phyloP scores from a whole-genome alignment of 805 yeast species.

The Suhomyces pyralidae region DNA sequence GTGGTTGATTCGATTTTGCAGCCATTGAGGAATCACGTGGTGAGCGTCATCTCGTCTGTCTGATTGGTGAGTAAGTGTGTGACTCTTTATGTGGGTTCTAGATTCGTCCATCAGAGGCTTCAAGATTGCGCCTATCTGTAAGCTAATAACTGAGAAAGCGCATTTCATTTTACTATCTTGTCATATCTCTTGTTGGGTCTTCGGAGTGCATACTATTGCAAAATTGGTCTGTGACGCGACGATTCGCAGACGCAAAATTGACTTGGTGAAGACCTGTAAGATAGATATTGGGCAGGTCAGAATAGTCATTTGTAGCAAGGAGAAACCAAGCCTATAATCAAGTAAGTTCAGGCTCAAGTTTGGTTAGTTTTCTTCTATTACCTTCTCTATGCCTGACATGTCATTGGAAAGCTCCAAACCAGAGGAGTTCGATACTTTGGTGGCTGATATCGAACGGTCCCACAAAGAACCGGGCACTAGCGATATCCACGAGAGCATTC shows the following conservation, averaged over 20 bases:
- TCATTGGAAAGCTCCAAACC: conserved; percentile 10
- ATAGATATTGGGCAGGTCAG: background rate
- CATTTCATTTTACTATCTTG: no score
- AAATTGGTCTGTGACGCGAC: conserved; percentile 1
- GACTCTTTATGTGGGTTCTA: no score
- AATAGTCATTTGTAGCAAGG: background rate
- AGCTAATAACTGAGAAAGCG: no score
- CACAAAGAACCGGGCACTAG: conserved; percentile 26
- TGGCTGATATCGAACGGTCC: conserved; percentile 21
- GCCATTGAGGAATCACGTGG: background rate
- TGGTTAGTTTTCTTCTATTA: background rate
- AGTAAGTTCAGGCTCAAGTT: background rate
- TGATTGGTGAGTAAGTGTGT: no score
- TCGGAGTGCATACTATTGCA: background rate
- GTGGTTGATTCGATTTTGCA: background rate
- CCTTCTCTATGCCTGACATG: background rate
- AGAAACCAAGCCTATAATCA: background rate
- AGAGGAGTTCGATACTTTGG: conserved; percentile 21
- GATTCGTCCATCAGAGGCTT: no score
- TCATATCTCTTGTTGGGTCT: no score
- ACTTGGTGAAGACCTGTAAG: background rate
- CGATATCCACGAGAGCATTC: conserved; percentile 24
- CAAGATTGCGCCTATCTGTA: no score
- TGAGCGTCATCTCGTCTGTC: no score
- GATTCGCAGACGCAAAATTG: background rate